phyloP scores from a whole-genome alignment of 1,139 yeast genomes.

The Hemisphaericaspora xylanilytica region DNA sequence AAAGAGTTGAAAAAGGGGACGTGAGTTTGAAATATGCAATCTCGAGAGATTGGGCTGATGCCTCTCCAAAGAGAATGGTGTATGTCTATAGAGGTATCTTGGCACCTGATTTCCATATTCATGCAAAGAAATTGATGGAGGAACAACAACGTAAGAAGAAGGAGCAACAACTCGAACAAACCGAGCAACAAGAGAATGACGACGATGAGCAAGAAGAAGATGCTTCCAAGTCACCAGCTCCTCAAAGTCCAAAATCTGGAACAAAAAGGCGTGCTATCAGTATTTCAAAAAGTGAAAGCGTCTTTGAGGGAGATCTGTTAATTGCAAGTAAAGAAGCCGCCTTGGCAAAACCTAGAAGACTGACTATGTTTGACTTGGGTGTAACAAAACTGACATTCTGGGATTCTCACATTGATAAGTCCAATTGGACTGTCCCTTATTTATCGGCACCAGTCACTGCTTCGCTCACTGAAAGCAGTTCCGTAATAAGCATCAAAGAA shows the following conservation, averaged over 20 bases:
- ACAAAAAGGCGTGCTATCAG: conserved; percentile 1
- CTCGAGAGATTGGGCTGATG: conserved; percentile 86
- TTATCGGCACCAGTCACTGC: conserved; percentile 78
- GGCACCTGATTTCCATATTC: conserved; percentile 68
- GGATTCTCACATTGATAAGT: conserved; percentile 49
- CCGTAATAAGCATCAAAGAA: conserved; percentile 6
- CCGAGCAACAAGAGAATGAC: conserved; percentile 1
- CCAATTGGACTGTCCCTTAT: conserved; percentile 65
- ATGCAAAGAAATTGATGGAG: conserved; percentile 58
- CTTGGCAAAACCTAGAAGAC: conserved; percentile 41
- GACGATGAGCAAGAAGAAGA: conserved; percentile 4
- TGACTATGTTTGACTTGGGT: conserved; percentile 50
- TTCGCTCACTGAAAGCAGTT: conserved; percentile 36
- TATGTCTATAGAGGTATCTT: conserved; percentile 77
- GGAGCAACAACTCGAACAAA: conserved; percentile 4
- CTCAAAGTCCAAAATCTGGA: conserved; percentile 12
- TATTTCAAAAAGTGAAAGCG: conserved; percentile 2
- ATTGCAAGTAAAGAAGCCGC: conserved; percentile 28
- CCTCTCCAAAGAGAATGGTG: conserved; percentile 84
- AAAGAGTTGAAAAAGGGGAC: conserved; percentile 80
- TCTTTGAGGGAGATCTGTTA: conserved; percentile 15
- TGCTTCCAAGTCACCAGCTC: conserved; percentile 5
- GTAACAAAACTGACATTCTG: conserved; percentile 46
- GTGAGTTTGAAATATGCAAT: conserved; percentile 66
- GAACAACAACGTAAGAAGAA: conserved; percentile 16